Conservation (phyloP, 1,284 basidiomycete species). For the Trametes sp. region DNA sequence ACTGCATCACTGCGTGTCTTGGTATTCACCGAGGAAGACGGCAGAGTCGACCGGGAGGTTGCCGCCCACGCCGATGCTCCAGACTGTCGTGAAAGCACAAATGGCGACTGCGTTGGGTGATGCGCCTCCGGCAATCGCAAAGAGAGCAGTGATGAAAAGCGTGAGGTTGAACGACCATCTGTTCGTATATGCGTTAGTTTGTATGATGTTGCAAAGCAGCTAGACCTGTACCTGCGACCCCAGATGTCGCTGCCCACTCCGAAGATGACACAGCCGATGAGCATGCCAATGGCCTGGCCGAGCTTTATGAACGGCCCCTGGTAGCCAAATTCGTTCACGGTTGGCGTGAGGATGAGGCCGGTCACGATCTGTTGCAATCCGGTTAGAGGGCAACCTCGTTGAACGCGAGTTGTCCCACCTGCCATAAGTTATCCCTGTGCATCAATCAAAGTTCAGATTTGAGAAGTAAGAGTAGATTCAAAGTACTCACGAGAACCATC, state of each 20-base stretch:
- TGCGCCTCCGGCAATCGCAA: constrained; percentile 66
- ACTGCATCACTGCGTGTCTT: not conserved
- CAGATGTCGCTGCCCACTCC: constrained; percentile 64
- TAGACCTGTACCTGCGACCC: constrained; percentile 1
- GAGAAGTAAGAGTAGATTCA: no score
- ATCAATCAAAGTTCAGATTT: no score
- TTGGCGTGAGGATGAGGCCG: constrained; percentile 61
- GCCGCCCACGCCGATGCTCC: constrained; percentile 72
- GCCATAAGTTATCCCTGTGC: constrained; percentile 73
- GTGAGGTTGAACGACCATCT: constrained; percentile 80
- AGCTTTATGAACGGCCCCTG: constrained; percentile 62
- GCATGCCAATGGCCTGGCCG: constrained; percentile 60
- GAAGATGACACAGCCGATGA: constrained; percentile 69
- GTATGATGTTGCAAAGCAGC: not conserved
- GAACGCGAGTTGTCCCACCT: constrained; percentile 43
- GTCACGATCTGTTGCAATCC: constrained; percentile 36
- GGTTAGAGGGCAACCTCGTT: not conserved
- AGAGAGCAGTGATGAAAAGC: constrained; percentile 70
- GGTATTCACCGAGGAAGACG: constrained; percentile 76
- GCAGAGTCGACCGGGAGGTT: constrained; percentile 81
- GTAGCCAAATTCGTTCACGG: constrained; percentile 61
- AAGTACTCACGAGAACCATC: constrained; percentile 69
- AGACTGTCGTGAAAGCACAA: constrained; percentile 58
- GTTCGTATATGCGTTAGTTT: constrained; percentile 6
- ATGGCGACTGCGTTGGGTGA: constrained; percentile 60